Conservation (phyloP, 2,329 filamentous ascomycete genomes). For the Phaeomoniella chlamydospora region DNA sequence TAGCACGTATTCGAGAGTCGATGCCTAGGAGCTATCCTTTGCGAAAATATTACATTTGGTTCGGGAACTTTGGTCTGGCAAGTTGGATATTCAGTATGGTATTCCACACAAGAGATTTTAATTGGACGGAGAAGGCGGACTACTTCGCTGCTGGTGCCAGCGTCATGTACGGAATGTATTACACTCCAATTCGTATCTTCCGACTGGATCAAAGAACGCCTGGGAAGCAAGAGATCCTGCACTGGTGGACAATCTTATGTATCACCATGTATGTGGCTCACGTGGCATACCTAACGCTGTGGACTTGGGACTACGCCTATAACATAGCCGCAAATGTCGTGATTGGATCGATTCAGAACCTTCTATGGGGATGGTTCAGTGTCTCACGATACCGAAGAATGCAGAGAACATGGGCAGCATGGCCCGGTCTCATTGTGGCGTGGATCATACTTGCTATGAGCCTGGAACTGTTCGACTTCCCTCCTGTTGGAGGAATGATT, state of each 20-base stretch:
- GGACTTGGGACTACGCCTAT: constrained; percentile 90
- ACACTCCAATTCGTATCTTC: constrained; percentile 68
- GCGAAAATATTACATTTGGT: constrained; percentile 62
- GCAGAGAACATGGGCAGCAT: constrained; percentile 64
- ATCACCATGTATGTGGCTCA: constrained; percentile 57
- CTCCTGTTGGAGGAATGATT: constrained; percentile 64
- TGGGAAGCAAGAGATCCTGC: constrained; percentile 39
- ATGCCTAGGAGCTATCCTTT: constrained; percentile 64
- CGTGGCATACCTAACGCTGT: constrained; percentile 69
- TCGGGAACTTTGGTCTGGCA: constrained; percentile 67
- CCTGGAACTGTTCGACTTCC: constrained; percentile 86
- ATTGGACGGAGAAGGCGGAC: constrained; percentile 78
- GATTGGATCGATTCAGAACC: constrained; percentile 64
- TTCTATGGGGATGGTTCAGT: constrained; percentile 78
- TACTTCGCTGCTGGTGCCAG: constrained; percentile 88
- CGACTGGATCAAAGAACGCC: constrained; percentile 52
- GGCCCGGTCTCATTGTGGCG: constrained; percentile 80
- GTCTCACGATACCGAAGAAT: constrained; percentile 57
- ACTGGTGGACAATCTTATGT: constrained; percentile 66
- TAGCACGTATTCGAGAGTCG: constrained; percentile 51
- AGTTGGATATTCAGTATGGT: constrained; percentile 82
- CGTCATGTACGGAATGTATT: constrained; percentile 84
- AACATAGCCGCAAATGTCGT: constrained; percentile 94
- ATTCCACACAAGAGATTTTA: constrained; percentile 84
- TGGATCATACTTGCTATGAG: constrained; percentile 93